These are phyloP conservation scores for Aspergillus ibericus DNA, from an alignment of 2,329 filamentous ascomycete genomes.

Conservation along the genomic window DNA sequence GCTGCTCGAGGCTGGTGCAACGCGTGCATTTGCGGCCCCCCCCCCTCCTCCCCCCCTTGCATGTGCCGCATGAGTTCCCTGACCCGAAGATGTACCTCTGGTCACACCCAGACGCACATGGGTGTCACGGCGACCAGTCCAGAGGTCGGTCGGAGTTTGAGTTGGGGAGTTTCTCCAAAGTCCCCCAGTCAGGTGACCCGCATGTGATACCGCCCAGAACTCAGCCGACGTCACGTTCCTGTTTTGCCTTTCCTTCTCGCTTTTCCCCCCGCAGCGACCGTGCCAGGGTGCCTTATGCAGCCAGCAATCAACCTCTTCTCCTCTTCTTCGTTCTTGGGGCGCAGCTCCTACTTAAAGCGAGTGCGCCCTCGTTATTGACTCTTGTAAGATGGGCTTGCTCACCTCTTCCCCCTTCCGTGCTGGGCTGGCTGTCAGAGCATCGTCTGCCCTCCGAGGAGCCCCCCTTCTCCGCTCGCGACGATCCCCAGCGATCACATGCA, in stretches of 20 bases:
- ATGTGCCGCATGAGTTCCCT: not conserved
- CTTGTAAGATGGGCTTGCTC: not conserved
- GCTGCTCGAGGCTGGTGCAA: constrained; percentile 6
- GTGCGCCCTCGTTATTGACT: not conserved
- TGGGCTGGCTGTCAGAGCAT: not conserved
- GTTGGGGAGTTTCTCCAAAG: not conserved
- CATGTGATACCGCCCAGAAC: not conserved
- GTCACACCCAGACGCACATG: not conserved
- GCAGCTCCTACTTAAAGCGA: not conserved
- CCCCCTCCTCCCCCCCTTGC: not conserved
- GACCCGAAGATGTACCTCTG: too few relatives aligned
- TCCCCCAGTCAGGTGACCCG: not conserved
- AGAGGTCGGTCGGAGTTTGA: not conserved
- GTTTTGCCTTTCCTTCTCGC: too few relatives aligned
- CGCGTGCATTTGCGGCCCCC: not conserved
- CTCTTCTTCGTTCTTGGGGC: not conserved
- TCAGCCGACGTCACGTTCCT: too few relatives aligned
- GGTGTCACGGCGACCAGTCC: not conserved
- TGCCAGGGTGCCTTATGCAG: not conserved
- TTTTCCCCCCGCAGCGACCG: not conserved
- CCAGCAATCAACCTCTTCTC: not conserved
- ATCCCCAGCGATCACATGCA: not conserved
- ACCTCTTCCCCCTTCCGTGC: not conserved
- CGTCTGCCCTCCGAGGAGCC: not conserved
- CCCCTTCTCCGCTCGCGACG: not conserved